A percentile compares a stretch with the other conserved stretches of the same genome.
Conservation (phyloP, 345 rosid genomes). For the Populus euphratica region DNA sequence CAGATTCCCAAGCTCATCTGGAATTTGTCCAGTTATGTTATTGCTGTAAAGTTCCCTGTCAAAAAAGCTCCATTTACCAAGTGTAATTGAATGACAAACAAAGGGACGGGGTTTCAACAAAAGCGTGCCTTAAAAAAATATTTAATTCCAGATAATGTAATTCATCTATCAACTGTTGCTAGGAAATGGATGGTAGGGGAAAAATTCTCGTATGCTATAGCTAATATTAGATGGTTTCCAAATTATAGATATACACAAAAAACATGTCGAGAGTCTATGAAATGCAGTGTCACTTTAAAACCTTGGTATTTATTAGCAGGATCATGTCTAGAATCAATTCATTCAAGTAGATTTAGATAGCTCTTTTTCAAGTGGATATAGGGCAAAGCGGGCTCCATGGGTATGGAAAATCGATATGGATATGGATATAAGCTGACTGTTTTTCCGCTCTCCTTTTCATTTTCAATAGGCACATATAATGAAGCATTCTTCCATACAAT, state of each 20-base stretch:
- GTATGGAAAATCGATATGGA: not conserved
- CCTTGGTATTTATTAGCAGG: not conserved
- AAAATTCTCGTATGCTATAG: not conserved
- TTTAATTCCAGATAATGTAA: not conserved
- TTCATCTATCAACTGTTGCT: not conserved
- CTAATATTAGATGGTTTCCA: not conserved
- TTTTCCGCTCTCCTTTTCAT: not conserved
- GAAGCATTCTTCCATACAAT: not conserved
- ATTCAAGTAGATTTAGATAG: not conserved
- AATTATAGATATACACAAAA: not conserved
- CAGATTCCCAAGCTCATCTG: conserved; percentile 82
- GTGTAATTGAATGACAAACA: not conserved
- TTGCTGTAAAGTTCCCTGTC: conserved; percentile 83
- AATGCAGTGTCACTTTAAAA: not conserved
- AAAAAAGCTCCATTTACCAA: conserved; percentile 19
- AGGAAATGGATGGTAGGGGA: not conserved
- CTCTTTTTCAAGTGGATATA: not conserved
- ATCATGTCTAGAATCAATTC: not conserved
- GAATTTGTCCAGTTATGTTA: conserved; percentile 61
- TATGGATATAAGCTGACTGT: not conserved
- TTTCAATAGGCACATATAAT: not conserved
- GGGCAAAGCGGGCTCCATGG: not conserved
- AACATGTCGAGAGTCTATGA: not conserved
- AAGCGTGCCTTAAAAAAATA: not conserved
- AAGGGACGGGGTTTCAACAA: not conserved